phyloP scores from a whole-genome alignment of 2,329 filamentous ascomycete genomes.

The Phaeoacremonium minimum region DNA sequence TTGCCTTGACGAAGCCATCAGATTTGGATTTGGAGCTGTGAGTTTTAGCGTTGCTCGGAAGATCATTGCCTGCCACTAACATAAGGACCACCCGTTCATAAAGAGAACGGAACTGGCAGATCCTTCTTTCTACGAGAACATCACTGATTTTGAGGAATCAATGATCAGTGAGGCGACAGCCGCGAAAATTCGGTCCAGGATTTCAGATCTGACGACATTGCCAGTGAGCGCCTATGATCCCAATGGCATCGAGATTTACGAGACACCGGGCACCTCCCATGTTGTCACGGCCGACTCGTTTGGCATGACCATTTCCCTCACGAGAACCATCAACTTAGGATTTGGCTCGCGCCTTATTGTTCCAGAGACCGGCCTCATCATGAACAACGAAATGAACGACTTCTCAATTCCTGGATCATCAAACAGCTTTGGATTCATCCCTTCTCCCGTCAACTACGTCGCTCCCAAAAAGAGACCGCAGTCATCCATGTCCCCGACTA shows the following conservation, averaged over 20 bases:
- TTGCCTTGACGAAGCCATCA: slow-evolving; percentile 75
- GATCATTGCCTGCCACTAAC: too few species aligned
- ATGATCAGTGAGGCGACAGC: slow-evolving; percentile 61
- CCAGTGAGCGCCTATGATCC: slow-evolving; percentile 40
- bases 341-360: slow-evolving; percentile 75
- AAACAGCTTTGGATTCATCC: slow-evolving; percentile 75
- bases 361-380: slow-evolving; percentile 76
- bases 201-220: slow-evolving; percentile 33
- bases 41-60: too few species aligned
- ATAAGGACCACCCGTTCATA: slow-evolving; percentile 78
- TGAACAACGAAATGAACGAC: slow-evolving; percentile 63
- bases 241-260: slow-evolving; percentile 36
- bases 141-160: slow-evolving; percentile 57
- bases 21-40: slow-evolving; percentile 78
- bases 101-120: slow-evolving; percentile 71
- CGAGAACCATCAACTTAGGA: slow-evolving; percentile 75
- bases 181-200: slow-evolving; percentile 43
- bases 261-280: slow-evolving; percentile 66
- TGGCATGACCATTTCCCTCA: slow-evolving; percentile 71
- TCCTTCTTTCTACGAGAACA: slow-evolving; percentile 60
- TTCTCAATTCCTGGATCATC: slow-evolving; percentile 70
- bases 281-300: slow-evolving; percentile 63
- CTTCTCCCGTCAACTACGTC: slow-evolving; percentile 71
- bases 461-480: slow-evolving; percentile 73
- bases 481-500: slow-evolving; percentile 68